Base-by-base conservation (phyloP, 2,329 filamentous ascomycete genomes). In the Plectosphaerella sp. region DNA sequence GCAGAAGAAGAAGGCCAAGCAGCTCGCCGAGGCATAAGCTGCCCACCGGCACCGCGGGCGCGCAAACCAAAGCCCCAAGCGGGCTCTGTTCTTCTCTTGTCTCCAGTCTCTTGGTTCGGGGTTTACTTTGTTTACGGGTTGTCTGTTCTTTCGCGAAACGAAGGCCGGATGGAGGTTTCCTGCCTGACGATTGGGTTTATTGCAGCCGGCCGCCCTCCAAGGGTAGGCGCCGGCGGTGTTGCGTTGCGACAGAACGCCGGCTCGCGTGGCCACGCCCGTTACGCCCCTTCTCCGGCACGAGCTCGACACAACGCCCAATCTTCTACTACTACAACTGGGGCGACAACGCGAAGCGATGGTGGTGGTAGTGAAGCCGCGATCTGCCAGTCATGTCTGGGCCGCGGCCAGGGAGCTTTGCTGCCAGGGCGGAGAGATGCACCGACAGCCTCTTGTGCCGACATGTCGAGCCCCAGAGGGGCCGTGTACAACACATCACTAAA, bases 1-100 rank as follows among this genome's bases (percentile, higher is more conserved):
- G 75, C 89, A 96, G 76, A 96, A 96, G 88, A 96, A 96, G 88
- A 91, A 91, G 78, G 86, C 79, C 62, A 77, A 78, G 70, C 71
- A 74, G 28, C 50, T 57, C 48, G 41, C 41, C 18, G 56, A 57
- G 54, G 54, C 56, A 41, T 57, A 57, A 54, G 15, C 28, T 18
- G 39, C 18, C 25, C 37, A 15, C 14, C 14, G n/a, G 22, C 22
- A 41, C 14, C 37, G 14, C 10, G 37, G 9, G 16, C 15, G 37
- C 37, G 14, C 28, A 33, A 9, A 9, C 28, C 11, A 7, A n/a
- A 14, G 16, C 15, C 14, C 37, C 16, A 2, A 9, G 14, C 37
- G 37, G 14, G 4, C 51, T 57, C 12, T 68, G 61, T 36, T 70
- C 66, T 70, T 9, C 62, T 56, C 56, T 67, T 61, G 2, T 45